Percentiles rank a stretch among this genome's conserved stretches.
Evolutionary conservation across 2,329 filamentous ascomycete genomes (phyloP).

Genomic region (Sclerotinia glacialis): DNA sequence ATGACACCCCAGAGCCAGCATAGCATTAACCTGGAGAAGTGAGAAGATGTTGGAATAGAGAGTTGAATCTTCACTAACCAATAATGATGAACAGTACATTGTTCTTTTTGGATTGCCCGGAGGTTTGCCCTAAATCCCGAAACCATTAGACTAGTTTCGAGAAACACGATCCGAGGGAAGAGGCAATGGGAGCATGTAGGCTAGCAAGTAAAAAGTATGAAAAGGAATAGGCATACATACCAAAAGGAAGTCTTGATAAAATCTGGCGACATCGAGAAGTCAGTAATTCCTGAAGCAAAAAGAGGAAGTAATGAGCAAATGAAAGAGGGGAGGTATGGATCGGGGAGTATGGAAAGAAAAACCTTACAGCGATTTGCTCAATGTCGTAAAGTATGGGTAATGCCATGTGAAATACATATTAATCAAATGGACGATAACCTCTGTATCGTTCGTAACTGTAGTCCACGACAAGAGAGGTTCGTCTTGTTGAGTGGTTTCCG

Average conservation of each 20-base stretch:
- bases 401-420: slow-evolving; percentile 99
- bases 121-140: slow-evolving; percentile 53
- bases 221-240: background rate
- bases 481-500: slow-evolving; percentile 40
- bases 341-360: background rate
- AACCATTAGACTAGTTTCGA: background rate
- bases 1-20: slow-evolving; percentile 89
- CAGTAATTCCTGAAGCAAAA: background rate
- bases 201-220: background rate
- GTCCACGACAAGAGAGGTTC: slow-evolving; percentile 86
- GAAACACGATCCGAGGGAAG: background rate
- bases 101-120: slow-evolving; percentile 52
- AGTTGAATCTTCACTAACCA: slow-evolving; percentile 46
- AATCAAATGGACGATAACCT: slow-evolving; percentile 80
- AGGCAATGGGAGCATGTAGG: background rate
- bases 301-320: too few species aligned
- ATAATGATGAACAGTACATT: slow-evolving; percentile 79
- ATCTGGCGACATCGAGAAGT: slow-evolving; percentile 41
- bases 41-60: slow-evolving; percentile 60
- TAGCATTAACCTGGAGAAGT: slow-evolving; percentile 83
- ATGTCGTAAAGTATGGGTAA: slow-evolving; percentile 90
- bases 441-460: slow-evolving; percentile 72
- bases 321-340: background rate
- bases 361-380: slow-evolving; percentile 68
- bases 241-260: slow-evolving; percentile 68